A percentile compares a stretch with the other conserved stretches of the same genome.
These are phyloP conservation scores for Saccharomycopsis javanensis DNA, from an alignment of 805 yeast species.

Conservation along the genomic window DNA sequence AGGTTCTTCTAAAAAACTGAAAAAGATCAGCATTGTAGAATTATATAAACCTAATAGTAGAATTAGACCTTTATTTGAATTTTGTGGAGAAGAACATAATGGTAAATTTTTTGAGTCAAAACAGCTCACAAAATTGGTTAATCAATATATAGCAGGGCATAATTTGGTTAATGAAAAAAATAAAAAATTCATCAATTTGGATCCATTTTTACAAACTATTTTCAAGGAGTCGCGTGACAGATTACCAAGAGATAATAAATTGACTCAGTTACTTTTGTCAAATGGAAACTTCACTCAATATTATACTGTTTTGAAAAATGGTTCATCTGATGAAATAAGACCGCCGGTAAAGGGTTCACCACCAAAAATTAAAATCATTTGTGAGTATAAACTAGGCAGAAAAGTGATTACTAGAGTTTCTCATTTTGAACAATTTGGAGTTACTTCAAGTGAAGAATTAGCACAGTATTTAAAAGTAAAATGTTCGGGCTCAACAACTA, in stretches of 20 bases:
- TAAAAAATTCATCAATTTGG: conserved; percentile 45
- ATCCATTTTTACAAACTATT: conserved; percentile 29
- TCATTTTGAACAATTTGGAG: conserved; percentile 57
- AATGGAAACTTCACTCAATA: conserved; percentile 36
- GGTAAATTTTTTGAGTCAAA: conserved; percentile 38
- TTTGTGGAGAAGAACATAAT: conserved; percentile 28
- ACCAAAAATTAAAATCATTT: conserved; percentile 56
- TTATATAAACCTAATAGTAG: conserved; percentile 49
- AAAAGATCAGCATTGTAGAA: conserved; percentile 26
- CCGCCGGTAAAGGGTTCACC: conserved; percentile 50
- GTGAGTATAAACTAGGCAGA: conserved; percentile 73
- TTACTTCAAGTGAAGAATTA: conserved; percentile 48
- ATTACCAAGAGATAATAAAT: conserved; percentile 29
- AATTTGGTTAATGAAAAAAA: conserved; percentile 42
- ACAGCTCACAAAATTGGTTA: conserved; percentile 46
- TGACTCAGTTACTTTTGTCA: conserved; percentile 32
- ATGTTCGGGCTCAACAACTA: conserved; percentile 85
- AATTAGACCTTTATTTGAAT: conserved; percentile 38
- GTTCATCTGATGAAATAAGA: conserved; percentile 34
- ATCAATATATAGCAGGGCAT: conserved; percentile 44
- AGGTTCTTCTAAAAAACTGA: conserved; percentile 23
- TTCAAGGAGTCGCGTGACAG: background rate
- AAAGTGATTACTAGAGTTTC: conserved; percentile 67
- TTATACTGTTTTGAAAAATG: conserved; percentile 35
- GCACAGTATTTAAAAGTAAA: conserved; percentile 62